Conservation (phyloP, 345 rosid species). For the Toxicodendron radicans region DNA sequence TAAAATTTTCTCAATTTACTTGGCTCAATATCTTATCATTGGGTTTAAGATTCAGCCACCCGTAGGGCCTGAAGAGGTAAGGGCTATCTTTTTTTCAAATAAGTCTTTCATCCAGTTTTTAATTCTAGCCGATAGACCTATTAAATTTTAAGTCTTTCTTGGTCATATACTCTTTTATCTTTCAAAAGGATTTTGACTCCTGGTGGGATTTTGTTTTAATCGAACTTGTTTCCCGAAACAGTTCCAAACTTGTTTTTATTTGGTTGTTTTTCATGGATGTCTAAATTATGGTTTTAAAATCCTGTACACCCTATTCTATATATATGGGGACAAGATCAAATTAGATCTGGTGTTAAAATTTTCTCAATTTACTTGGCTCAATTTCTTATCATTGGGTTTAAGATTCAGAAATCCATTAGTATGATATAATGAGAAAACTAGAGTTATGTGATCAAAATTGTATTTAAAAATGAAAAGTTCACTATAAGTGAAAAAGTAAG, state of each 20-base stretch:
- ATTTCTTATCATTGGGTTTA: neutral
- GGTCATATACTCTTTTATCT: neutral
- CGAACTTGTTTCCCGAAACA: neutral
- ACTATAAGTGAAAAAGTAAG: neutral
- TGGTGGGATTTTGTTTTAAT: neutral
- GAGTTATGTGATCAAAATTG: neutral
- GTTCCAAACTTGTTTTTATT: neutral
- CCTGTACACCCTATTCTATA: too few species aligned
- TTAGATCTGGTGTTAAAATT: neutral
- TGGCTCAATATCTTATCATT: too few species aligned
- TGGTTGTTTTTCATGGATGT: neutral
- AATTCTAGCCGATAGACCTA: slow-evolving; percentile 3
- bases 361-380: neutral
- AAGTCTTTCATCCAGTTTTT: neutral
- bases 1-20: neutral
- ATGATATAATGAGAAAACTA: too few species aligned
- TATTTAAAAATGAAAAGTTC: neutral
- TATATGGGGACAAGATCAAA: neutral
- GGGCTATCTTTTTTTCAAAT: slow-evolving; percentile 10
- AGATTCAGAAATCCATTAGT: neutral
- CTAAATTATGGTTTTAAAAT: neutral
- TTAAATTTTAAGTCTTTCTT: neutral
- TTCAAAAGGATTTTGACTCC: neutral
- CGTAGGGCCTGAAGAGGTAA: slow-evolving; percentile 72
- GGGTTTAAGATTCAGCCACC: too few species aligned